Evolutionary conservation across 139 green algal species (phyloP).

Genomic region (Dunaliella primolecta): DNA sequence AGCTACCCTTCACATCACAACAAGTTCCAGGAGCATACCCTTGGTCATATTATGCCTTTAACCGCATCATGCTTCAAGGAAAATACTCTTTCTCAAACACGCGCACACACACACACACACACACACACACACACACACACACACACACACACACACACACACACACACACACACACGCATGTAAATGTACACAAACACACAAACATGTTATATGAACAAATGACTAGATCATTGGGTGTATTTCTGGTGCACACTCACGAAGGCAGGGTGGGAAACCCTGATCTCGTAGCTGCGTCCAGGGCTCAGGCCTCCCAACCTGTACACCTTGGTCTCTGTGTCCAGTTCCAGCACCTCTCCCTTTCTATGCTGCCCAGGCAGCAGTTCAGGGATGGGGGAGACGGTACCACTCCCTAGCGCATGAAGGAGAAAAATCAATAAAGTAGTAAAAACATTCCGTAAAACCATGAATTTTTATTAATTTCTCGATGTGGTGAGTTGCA

Average conservation of each 20-base stretch:
- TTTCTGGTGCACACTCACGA: conserved; percentile 14
- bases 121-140: not conserved
- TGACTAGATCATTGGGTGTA: not conserved
- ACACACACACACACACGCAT: not conserved
- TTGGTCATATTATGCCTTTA: too few relatives aligned
- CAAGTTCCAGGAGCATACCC: too few relatives aligned
- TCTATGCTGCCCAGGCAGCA: not conserved
- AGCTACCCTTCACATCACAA: too few relatives aligned
- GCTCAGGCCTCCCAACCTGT: conserved; percentile 21
- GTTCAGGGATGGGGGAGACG: too few relatives aligned
- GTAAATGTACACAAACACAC: not conserved
- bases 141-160: not conserved
- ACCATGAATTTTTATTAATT: too few relatives aligned
- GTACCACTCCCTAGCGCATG: too few relatives aligned
- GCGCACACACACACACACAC: not conserved
- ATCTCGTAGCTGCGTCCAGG: conserved; percentile 40
- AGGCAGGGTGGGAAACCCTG: conserved; percentile 46
- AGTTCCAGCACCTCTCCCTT: not conserved
- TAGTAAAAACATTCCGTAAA: too few relatives aligned
- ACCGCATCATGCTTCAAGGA: too few relatives aligned
- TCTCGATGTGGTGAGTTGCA: too few relatives aligned
- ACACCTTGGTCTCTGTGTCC: conserved; percentile 13
- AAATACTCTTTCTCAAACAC: not conserved
- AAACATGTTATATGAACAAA: not conserved
- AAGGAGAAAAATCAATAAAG: too few relatives aligned